phyloP scores from a whole-genome alignment of 108 stramenopile species.

The Nannochloropsis salina region DNA sequence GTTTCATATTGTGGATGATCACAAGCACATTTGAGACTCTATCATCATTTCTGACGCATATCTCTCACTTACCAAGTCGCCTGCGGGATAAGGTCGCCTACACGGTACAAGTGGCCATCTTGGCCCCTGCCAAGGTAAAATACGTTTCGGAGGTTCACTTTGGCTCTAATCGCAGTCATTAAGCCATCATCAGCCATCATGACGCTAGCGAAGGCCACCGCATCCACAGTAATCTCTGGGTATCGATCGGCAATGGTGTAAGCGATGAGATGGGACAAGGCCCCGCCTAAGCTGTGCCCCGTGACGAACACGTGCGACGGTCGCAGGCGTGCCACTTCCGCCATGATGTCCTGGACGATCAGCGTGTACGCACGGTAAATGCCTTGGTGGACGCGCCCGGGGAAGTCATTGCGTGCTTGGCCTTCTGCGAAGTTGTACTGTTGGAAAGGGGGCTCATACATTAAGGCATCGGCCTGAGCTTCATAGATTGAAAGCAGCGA shows the following conservation, averaged over 20 bases:
- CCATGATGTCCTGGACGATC: background rate
- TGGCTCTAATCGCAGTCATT: background rate
- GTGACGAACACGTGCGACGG: slow-evolving; percentile 1
- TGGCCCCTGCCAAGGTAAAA: background rate
- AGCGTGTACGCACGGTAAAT: background rate
- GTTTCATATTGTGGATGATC: background rate
- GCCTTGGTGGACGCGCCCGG: background rate
- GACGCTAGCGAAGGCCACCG: background rate
- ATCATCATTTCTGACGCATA: no score
- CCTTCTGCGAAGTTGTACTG: slow-evolving; percentile 3
- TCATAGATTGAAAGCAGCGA: no score
- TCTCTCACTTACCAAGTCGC: background rate
- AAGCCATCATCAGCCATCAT: background rate
- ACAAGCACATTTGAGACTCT: no score
- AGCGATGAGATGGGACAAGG: background rate
- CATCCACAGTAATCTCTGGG: background rate
- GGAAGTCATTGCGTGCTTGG: background rate
- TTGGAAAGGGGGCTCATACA: background rate
- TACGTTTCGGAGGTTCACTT: background rate
- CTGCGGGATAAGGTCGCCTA: background rate
- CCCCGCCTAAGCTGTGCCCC: slow-evolving; percentile 1
- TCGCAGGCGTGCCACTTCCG: background rate
- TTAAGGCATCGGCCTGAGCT: no score
- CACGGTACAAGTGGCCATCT: background rate
- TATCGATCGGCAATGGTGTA: slow-evolving; percentile 1